Percentiles rank a stretch among this genome's conserved stretches.
Evolutionary conservation across 1,284 basidiomycete species (phyloP).

Genomic region (Lentinula novae-zelandiae): DNA sequence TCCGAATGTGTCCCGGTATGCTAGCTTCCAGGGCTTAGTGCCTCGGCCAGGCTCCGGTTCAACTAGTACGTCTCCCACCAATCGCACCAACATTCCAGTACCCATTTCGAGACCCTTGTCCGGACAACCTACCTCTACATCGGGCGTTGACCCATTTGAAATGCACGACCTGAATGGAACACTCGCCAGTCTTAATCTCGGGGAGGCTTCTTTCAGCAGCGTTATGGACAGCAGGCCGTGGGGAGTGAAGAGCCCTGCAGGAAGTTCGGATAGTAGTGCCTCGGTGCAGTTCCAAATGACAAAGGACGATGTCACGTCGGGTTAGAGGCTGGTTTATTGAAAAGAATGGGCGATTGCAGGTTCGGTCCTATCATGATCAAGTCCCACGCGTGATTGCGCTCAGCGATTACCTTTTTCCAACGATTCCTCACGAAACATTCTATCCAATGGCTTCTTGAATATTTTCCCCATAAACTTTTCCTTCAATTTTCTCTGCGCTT

Average conservation of each 20-base stretch:
- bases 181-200: constrained; percentile 69
- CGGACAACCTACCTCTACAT: constrained; percentile 27
- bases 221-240: constrained; percentile 6
- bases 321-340: neutral
- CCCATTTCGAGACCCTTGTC: constrained; percentile 49
- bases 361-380: neutral
- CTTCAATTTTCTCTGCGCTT: neutral
- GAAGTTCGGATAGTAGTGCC: constrained; percentile 22
- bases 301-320: neutral
- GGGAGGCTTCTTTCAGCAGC: neutral
- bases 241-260: constrained; percentile 17
- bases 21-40: constrained; percentile 1
- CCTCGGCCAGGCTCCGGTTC: constrained; percentile 1
- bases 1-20: constrained; percentile 43
- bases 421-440: neutral
- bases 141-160: constrained; percentile 12
- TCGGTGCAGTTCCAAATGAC: constrained; percentile 24
- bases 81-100: constrained; percentile 18
- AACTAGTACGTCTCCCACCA: constrained; percentile 1
- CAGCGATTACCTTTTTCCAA: neutral
- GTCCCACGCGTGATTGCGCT: neutral
- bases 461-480: neutral
- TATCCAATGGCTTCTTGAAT: neutral
- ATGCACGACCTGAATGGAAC: constrained; percentile 73
- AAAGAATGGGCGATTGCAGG: neutral